Evolutionary conservation across 2,329 filamentous ascomycete genomes (phyloP), one percentile per base, ranked within the genome.

Genomic region (Pestalotiopsis sp.): DNA sequence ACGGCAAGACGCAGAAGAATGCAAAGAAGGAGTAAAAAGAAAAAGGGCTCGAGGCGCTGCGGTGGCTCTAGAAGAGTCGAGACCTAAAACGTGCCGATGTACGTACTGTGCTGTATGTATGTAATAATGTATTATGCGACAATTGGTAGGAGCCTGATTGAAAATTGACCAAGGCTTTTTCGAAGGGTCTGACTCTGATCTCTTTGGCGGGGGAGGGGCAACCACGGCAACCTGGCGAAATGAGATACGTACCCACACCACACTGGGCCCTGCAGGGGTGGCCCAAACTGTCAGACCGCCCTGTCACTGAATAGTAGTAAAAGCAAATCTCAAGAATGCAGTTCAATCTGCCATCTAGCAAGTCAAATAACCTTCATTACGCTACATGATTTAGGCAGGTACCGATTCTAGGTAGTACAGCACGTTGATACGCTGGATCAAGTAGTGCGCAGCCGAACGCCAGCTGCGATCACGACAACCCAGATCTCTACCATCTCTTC

Each of bases 141-240:
- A 52, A 52, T 52, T 36, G 23, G 57, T 36, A 59, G 57, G n/a
- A 36, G 57, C 57, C 57, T 59, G 31, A 9, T 36, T 36, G 57
- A 59, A 59, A 59, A 25, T 59, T 59, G 20, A 59, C 57, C 25
- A 2, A 23, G 57, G 57, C 57, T 59, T 12, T 12, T 36, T 59
- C 31, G 57, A 27, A 27, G 27, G 57, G 57, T 59, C 45, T 52
- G 45, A 59, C 57, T 25, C 23, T 27, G 57, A 59, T 25, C 14
- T 25, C 20, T 65, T 45, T 59, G 36, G 65, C 65, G 65, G 65
- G 65, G 65, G 65, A 67, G 65, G 65, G 65, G 65, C 65, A 67
- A 60, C 56, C 65, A 60, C 36, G 39, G 65, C 52, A 59, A 67
- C 52, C 27, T 59, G 57, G 27, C 25, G 57, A 62, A 62, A 62